Evolutionary conservation across 1,284 basidiomycete species (phyloP), one percentile per base, ranked within the genome.

Genomic region (Sanghuangporus baumii): DNA sequence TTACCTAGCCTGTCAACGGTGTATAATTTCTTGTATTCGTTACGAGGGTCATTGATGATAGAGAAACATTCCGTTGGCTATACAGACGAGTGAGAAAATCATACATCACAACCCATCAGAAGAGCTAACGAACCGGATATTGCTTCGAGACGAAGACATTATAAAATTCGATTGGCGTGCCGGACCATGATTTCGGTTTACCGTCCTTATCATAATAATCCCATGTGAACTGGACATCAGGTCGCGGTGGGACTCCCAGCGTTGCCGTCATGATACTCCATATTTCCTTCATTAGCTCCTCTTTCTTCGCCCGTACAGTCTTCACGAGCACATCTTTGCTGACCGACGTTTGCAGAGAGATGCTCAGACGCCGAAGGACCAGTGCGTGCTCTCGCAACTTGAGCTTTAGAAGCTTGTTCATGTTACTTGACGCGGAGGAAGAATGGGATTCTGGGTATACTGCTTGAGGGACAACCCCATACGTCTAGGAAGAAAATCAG

Each of bases 1-100:
- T 98, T 98, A 9, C 95, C 94, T 54, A 98, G 86, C 67, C 91
- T 89, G 69, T 96, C 88, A 37, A 98, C 93, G 5, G 93, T 93
- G 78, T 96, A 96, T n/a, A 96, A 81, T 74, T 87, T 89, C 64
- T 81, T 82, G 71, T 89, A 91, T 18, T 80, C 79, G 72, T 97
- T 95, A 37, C 96, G 85, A 16, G 96, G 96, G 73, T 98, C 96
- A 71, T 98, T 90, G 75, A 98, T 95, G 41, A 98, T 83, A 56
- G 94, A 96, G 80, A 97, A 96, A 6, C 83, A 87, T 46, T 92
- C 88, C 1, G 79, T 71, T 12, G 86, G 83, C 76, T 86, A 65
- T 41, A 63, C 54, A 50, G 20, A 4, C n/a, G 57, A 36, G 18
- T 41, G 16, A 57, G 55, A 50, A 46, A 11, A n/a, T 31, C 26